These are phyloP conservation scores for Mytilinidion resinicola DNA, from an alignment of 495 filamentous ascomycete species.

Conservation along the genomic window DNA sequence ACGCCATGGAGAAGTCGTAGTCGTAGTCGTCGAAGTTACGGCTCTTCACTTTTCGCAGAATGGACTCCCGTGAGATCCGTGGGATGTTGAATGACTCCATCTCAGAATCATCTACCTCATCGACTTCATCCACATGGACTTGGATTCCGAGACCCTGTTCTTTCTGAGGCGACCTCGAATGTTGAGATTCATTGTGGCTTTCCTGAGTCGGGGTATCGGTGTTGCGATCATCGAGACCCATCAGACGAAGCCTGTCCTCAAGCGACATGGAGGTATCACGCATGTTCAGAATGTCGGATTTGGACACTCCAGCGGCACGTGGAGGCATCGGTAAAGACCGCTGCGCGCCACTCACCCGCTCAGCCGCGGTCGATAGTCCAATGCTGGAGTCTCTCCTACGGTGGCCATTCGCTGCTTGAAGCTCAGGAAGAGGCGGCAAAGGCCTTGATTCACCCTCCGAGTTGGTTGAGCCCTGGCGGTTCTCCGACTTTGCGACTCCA, in stretches of 20 bases:
- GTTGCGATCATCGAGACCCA: conserved; percentile 59
- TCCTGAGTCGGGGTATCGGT: conserved; percentile 23
- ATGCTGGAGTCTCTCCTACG: conserved; percentile 36
- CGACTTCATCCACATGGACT: conserved; percentile 12
- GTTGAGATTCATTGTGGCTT: conserved; percentile 8
- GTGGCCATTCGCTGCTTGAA: conserved; percentile 12
- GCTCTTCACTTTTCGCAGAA: conserved; percentile 76
- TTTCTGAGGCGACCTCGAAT: conserved; percentile 1
- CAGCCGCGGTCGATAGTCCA: conserved; percentile 52
- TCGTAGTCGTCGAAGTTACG: conserved; percentile 47
- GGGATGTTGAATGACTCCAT: conserved; percentile 39
- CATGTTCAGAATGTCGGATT: conserved; percentile 65
- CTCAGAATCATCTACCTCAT: conserved; percentile 25
- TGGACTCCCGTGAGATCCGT: conserved; percentile 87
- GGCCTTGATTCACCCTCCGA: conserved; percentile 34
- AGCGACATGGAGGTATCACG: conserved; percentile 65
- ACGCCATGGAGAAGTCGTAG: conserved; percentile 24
- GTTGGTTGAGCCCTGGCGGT: conserved; percentile 45
- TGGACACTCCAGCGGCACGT: conserved; percentile 53
- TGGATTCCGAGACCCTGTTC: conserved; percentile 20
- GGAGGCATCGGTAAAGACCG: conserved; percentile 62
- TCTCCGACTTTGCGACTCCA: conserved; percentile 41
- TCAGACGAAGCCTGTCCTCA: conserved; percentile 72
- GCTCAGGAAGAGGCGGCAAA: conserved; percentile 34
- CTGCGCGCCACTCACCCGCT: conserved; percentile 54